Evolutionary conservation across 768 basidiomycete genomes (phyloP).

Genomic region (Russula olivacea): DNA sequence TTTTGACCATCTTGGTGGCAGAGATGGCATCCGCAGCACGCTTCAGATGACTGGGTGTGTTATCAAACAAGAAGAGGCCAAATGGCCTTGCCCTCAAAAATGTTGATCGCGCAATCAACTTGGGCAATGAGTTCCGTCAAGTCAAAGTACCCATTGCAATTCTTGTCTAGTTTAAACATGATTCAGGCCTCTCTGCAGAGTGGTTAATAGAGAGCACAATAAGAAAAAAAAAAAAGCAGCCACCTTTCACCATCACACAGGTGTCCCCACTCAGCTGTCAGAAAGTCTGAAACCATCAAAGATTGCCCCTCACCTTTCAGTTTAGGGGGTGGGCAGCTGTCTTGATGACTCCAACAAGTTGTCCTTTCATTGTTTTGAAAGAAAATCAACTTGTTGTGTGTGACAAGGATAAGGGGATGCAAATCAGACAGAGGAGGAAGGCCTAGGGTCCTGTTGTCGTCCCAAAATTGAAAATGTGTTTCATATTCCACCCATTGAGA

Average conservation of each 20-base stretch:
- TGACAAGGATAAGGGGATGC: neutral
- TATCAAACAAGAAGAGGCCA: neutral
- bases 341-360: too few relatives aligned
- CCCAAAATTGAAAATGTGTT: neutral
- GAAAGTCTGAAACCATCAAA: too few relatives aligned
- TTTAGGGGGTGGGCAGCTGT: too few relatives aligned
- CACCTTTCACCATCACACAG: too few relatives aligned
- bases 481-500: neutral
- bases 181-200: too few relatives aligned
- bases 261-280: too few relatives aligned
- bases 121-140: neutral
- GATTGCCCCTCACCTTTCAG: too few relatives aligned
- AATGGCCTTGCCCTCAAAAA: neutral
- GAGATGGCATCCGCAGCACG: neutral
- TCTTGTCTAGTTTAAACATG: too few relatives aligned
- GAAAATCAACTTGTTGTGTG: neutral
- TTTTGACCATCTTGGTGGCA: neutral
- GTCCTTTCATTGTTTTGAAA: too few relatives aligned
- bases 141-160: neutral
- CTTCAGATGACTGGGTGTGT: neutral
- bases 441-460: too few relatives aligned
- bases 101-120: neutral
- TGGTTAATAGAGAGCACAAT: too few relatives aligned
- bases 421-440: neutral
- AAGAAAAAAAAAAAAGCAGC: too few relatives aligned